Conservation (phyloP, 768 basidiomycete species). For the Xanthoconium stramineum region DNA sequence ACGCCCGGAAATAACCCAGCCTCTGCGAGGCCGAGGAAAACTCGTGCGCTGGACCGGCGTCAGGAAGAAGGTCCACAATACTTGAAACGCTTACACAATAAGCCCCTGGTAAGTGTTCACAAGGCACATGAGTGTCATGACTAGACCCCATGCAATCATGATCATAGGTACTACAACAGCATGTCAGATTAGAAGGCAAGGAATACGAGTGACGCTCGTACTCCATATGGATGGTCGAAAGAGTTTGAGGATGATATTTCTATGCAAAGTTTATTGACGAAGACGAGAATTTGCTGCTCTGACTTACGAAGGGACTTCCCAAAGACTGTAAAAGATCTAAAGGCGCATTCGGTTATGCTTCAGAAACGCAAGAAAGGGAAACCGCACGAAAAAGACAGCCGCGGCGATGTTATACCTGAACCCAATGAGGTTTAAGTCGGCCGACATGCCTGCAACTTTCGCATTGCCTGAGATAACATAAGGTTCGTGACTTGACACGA, state of each 20-base stretch:
- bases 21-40: slow-evolving; percentile 48
- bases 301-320: slow-evolving; percentile 37
- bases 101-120: slow-evolving; percentile 32
- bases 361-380: not conserved
- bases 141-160: slow-evolving; percentile 38
- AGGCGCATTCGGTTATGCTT: not conserved
- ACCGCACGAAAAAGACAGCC: slow-evolving; percentile 36
- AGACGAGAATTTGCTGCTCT: not conserved
- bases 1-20: slow-evolving; percentile 43
- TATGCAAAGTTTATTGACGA: slow-evolving; percentile 7
- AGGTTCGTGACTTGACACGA: not conserved
- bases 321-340: slow-evolving; percentile 35
- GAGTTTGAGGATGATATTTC: slow-evolving; percentile 37
- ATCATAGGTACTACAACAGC: slow-evolving; percentile 35
- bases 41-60: slow-evolving; percentile 29
- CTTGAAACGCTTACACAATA: slow-evolving; percentile 24
- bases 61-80: not conserved
- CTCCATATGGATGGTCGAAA: slow-evolving; percentile 34
- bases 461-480: slow-evolving; percentile 35
- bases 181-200: slow-evolving; percentile 5
- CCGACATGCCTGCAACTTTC: slow-evolving; percentile 44
- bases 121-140: slow-evolving; percentile 39
- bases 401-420: slow-evolving; percentile 37
- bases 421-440: slow-evolving; percentile 34
- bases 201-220: slow-evolving; percentile 9